These are phyloP conservation scores for Tilletia setariae DNA, from an alignment of 1,284 basidiomycete species.

Conservation along the genomic window DNA sequence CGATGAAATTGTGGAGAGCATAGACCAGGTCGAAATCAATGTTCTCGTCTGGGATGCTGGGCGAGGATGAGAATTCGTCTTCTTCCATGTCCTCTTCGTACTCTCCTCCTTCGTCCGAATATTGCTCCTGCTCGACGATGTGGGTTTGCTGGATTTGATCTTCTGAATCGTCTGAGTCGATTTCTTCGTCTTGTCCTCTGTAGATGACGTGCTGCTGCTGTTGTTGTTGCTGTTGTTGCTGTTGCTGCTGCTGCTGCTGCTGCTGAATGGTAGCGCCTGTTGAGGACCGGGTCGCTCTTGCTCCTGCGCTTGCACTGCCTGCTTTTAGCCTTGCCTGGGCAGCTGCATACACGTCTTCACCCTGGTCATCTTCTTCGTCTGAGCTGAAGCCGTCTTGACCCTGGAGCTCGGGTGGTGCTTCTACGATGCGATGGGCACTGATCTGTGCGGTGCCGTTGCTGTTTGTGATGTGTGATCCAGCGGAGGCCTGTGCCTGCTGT, in stretches of 20 bases:
- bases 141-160: constrained; percentile 7
- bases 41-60: constrained; percentile 54
- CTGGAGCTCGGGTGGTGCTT: constrained; percentile 7
- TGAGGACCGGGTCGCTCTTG: constrained; percentile 17
- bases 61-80: constrained; percentile 51
- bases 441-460: not conserved
- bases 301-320: constrained; percentile 22
- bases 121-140: constrained; percentile 18
- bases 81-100: constrained; percentile 46
- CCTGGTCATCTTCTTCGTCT: constrained; percentile 12
- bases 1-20: constrained; percentile 53
- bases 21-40: constrained; percentile 55
- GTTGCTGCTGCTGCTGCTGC: not conserved
- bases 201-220: constrained; percentile 2
- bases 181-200: constrained; percentile 4
- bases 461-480: constrained; percentile 8
- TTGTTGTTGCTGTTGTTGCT: constrained; percentile 20
- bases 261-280: not conserved
- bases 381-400: constrained; percentile 19
- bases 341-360: constrained; percentile 20
- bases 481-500: not conserved
- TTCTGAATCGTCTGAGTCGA: constrained; percentile 21
- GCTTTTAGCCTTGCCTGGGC: constrained; percentile 17
- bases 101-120: constrained; percentile 45
- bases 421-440: constrained; percentile 10